phyloP scores from a whole-genome alignment of 257 asterid genomes.

The Galeopsis tetrahit region DNA sequence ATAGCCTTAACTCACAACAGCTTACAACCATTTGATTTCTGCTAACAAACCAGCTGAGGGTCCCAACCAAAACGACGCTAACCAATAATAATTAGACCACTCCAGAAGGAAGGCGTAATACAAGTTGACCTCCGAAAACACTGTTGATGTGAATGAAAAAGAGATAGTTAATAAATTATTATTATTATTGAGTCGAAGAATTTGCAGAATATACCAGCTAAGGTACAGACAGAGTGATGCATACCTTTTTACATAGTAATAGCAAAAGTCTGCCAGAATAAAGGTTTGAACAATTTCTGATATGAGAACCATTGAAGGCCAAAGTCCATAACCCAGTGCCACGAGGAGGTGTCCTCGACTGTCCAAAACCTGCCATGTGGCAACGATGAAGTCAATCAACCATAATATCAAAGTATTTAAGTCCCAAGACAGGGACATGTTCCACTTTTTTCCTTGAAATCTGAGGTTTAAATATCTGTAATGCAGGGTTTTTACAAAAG shows the following conservation, averaged over 20 bases:
- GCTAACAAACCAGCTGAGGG: constrained; percentile 17
- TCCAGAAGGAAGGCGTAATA: constrained; percentile 80
- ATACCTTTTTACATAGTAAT: constrained; percentile 72
- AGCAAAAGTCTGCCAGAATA: constrained; percentile 78
- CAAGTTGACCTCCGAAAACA: constrained; percentile 80
- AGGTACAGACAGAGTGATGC: background rate
- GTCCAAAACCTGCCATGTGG: constrained; percentile 64
- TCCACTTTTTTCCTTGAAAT: background rate
- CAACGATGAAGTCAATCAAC: constrained; percentile 11
- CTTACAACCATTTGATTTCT: constrained; percentile 25
- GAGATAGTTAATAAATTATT: constrained; percentile 17
- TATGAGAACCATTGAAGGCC: constrained; percentile 83
- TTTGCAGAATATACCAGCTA: constrained; percentile 8
- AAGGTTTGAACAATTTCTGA: constrained; percentile 82
- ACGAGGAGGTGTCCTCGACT: constrained; percentile 77
- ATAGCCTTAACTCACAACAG: constrained; percentile 32
- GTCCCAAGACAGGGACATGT: background rate
- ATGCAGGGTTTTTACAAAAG: background rate
- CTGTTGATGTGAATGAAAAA: constrained; percentile 42
- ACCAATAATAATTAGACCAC: constrained; percentile 49
- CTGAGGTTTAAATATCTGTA: background rate
- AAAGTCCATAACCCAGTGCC: constrained; percentile 74
- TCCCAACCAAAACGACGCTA: constrained; percentile 2
- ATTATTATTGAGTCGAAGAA: background rate
- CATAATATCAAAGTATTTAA: background rate